A percentile compares a stretch with the other conserved stretches of the same genome.
phyloP scores from a whole-genome alignment of 2,329 filamentous ascomycete genomes.

The Claviceps monticola region DNA sequence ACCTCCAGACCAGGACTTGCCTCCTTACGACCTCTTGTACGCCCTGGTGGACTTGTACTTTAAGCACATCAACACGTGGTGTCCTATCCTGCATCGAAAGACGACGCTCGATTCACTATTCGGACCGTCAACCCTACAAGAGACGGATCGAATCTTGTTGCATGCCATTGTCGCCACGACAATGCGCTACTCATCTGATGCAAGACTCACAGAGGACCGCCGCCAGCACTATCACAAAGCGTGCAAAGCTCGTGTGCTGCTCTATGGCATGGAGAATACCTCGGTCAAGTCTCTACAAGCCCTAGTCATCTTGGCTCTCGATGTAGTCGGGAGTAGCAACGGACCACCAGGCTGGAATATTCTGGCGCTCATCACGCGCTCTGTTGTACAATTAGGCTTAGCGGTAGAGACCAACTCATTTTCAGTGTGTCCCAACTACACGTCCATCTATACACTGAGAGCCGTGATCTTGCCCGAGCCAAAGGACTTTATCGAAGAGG shows the following conservation, averaged over 20 bases:
- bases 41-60: constrained; percentile 64
- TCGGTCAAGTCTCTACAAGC: constrained; percentile 81
- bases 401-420: constrained; percentile 72
- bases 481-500: constrained; percentile 78
- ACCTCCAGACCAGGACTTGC: constrained; percentile 47
- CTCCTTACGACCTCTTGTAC: constrained; percentile 62
- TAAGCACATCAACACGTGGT: constrained; percentile 71
- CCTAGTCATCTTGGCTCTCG: constrained; percentile 71
- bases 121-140: constrained; percentile 59
- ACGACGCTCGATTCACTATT: constrained; percentile 73
- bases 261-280: constrained; percentile 81
- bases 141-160: constrained; percentile 68
- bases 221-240: constrained; percentile 62
- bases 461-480: constrained; percentile 76
- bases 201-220: constrained; percentile 57
- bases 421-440: constrained; percentile 62
- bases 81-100: constrained; percentile 77
- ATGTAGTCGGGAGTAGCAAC: constrained; percentile 75
- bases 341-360: constrained; percentile 88
- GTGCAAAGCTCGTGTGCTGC: constrained; percentile 73
- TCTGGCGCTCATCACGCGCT: constrained; percentile 75
- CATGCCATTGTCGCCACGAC: constrained; percentile 85
- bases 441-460: constrained; percentile 78
- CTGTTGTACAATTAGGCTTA: constrained; percentile 75
- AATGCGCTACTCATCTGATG: constrained; percentile 68